Evolutionary conservation across 139 green algal genomes (phyloP), one percentile per base, ranked within the genome.

Genomic region (Zygnema circumcarinatum): DNA sequence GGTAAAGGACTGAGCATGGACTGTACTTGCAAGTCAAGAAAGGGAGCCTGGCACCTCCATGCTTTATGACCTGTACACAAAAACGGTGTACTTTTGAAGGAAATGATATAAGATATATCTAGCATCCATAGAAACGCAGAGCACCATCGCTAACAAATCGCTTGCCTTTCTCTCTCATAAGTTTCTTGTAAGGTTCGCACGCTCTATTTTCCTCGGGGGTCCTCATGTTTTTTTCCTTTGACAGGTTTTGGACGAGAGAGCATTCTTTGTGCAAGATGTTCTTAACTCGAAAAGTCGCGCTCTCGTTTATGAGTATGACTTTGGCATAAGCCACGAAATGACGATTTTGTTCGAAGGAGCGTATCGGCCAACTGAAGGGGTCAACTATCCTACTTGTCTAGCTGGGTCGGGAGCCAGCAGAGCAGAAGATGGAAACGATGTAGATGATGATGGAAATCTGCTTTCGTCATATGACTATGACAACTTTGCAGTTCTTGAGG

Each of bases 261-360:
- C 84, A 41, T 89, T 89, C 74, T 53, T 35, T 1, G 84, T 89
- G 52, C 16, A 40, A 0, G 76, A 88, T 20, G 76, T 88, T 1
- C 35, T 89, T 2, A 40, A 40, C 11, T 32, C 21, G 39, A 41
- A 35, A 1, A 41, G 29, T 31, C 84, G 56, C 0, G 31, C 84
- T 40, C 74, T 89, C 11, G 25, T 89, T 2, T 89, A 89, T 76
- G 79, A 89, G 84, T 87, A 89, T 53, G 84, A 89, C 74, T 89
- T 89, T 31, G 32, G 47, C 0, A 56, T 87, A 33, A 89, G 84
- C 76, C 73, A 89, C 84, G 84, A 89, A 68, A 38, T 89, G 38
- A 47, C 75, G 39, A 81, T 89, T 54, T 40, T 76, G 38, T 89
- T 87, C 22, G 84, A 86, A 68, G 84, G 79, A 53, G 74, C 83